These are phyloP conservation scores for Phytophthora ohioensis DNA, from an alignment of 352 stramenopile species.

Conservation along the genomic window DNA sequence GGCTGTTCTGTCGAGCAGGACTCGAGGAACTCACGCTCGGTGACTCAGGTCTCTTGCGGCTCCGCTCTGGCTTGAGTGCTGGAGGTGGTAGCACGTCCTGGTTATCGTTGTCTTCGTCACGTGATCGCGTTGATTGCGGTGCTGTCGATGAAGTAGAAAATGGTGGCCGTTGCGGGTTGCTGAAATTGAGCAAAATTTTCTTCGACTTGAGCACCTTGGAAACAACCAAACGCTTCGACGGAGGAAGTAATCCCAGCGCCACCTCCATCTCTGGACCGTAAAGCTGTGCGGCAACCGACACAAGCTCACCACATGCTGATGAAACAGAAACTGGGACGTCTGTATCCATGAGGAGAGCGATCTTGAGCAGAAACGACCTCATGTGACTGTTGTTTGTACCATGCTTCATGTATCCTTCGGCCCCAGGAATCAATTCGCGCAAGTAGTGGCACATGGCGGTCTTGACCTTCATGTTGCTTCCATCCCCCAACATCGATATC, in stretches of 20 bases:
- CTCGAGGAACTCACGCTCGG: constrained; percentile 51
- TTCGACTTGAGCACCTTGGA: constrained; percentile 64
- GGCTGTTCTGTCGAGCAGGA: constrained; percentile 44
- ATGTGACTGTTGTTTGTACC: constrained; percentile 73
- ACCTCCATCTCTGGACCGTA: constrained; percentile 67
- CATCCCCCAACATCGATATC: constrained; percentile 72
- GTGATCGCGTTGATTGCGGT: constrained; percentile 18
- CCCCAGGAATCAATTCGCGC: constrained; percentile 57
- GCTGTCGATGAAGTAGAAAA: constrained; percentile 16
- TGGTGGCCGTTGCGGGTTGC: constrained; percentile 18
- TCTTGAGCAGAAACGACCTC: constrained; percentile 73
- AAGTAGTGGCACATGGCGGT: constrained; percentile 74
- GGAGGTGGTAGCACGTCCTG: constrained; percentile 11
- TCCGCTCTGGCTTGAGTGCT: constrained; percentile 38
- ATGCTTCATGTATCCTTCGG: constrained; percentile 68
- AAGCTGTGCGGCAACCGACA: constrained; percentile 54
- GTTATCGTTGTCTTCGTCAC: constrained; percentile 35
- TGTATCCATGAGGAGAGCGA: constrained; percentile 69
- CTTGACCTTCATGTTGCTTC: constrained; percentile 86
- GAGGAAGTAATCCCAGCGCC: constrained; percentile 60
- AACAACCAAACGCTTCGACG: constrained; percentile 62
- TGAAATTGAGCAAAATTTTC: constrained; percentile 60
- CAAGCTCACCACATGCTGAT: constrained; percentile 64
- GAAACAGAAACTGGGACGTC: constrained; percentile 70
- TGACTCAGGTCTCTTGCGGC: constrained; percentile 62